Evolutionary conservation across 371 early-diverging fungal genomes (phyloP).

Genomic region (Amoeboaphelidium protococcarum): DNA sequence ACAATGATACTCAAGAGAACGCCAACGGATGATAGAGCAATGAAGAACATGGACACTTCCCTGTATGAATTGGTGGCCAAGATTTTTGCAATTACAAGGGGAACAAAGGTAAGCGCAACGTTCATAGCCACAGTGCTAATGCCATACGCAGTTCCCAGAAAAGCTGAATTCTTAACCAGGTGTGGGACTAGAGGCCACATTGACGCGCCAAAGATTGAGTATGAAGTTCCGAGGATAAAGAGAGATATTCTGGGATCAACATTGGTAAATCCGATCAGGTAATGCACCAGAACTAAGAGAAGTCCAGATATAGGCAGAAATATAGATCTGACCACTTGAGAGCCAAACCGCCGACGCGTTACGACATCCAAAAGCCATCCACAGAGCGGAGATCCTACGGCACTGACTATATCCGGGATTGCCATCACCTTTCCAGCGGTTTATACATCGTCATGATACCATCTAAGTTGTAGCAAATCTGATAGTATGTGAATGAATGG

Average conservation of each 20-base stretch:
- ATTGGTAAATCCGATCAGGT: conserved; percentile 13
- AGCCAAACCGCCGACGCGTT: not conserved
- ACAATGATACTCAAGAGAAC: not conserved
- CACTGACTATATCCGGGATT: conserved; percentile 25
- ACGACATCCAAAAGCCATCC: conserved; percentile 20
- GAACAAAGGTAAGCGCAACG: conserved; percentile 24
- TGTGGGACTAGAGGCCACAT: not conserved
- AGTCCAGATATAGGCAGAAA: conserved; percentile 19
- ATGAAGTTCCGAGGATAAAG: conserved; percentile 20
- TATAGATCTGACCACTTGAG: conserved; percentile 16
- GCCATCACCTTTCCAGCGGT: conserved; percentile 21
- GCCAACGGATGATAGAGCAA: not conserved
- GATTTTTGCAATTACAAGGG: conserved; percentile 25
- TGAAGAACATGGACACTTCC: not conserved
- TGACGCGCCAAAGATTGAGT: conserved; percentile 6
- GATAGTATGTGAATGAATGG: conserved; percentile 17
- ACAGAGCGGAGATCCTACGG: conserved; percentile 21
- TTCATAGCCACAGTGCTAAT: conserved; percentile 29
- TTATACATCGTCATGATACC: conserved; percentile 15
- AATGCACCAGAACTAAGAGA: conserved; percentile 15
- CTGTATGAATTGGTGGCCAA: conserved; percentile 10
- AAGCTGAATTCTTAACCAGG: not conserved
- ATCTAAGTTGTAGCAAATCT: conserved; percentile 21
- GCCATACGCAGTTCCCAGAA: conserved; percentile 35
- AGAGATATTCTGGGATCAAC: conserved; percentile 16